Evolutionary conservation across 441 rosid species (phyloP).

Genomic region (Pelargonium citronellum): DNA sequence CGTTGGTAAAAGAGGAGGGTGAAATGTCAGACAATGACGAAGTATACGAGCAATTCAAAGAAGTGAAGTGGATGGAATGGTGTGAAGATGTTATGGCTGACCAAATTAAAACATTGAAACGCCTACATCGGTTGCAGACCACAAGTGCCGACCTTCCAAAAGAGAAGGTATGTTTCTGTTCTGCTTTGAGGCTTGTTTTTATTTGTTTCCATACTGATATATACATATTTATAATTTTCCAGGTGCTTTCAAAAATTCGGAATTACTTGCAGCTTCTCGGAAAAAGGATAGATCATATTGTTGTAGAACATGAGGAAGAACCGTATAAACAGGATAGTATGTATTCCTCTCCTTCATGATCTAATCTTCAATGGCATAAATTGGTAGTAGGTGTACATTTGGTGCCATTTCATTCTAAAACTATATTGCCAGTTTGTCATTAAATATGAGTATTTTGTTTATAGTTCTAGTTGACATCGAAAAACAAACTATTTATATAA

Average conservation of each 20-base stretch:
- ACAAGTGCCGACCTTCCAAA: constrained; percentile 95
- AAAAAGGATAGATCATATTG: constrained; percentile 68
- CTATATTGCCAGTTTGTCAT: neutral
- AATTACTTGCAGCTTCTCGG: constrained; percentile 90
- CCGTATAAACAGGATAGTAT: constrained; percentile 77
- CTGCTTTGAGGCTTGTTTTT: neutral
- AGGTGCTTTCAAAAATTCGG: constrained; percentile 93
- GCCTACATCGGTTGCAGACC: constrained; percentile 79
- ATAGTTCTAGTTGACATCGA: neutral
- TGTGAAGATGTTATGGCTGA: constrained; percentile 85
- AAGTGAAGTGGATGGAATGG: constrained; percentile 99
- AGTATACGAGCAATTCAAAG: constrained; percentile 89
- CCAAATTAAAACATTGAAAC: constrained; percentile 75
- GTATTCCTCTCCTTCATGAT: constrained; percentile 25
- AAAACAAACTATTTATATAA: neutral
- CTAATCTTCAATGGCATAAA: neutral
- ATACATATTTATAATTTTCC: constrained; percentile 14
- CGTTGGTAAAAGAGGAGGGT: constrained; percentile 88
- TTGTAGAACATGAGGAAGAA: constrained; percentile 61
- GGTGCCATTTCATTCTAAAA: neutral
- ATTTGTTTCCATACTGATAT: neutral
- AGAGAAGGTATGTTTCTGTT: constrained; percentile 52
- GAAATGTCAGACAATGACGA: constrained; percentile 97
- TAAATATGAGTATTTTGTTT: neutral
- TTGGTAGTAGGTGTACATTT: neutral